These are phyloP conservation scores for Kregervanrija pseudodelftensis DNA, from an alignment of 805 yeast genomes.

Conservation along the genomic window DNA sequence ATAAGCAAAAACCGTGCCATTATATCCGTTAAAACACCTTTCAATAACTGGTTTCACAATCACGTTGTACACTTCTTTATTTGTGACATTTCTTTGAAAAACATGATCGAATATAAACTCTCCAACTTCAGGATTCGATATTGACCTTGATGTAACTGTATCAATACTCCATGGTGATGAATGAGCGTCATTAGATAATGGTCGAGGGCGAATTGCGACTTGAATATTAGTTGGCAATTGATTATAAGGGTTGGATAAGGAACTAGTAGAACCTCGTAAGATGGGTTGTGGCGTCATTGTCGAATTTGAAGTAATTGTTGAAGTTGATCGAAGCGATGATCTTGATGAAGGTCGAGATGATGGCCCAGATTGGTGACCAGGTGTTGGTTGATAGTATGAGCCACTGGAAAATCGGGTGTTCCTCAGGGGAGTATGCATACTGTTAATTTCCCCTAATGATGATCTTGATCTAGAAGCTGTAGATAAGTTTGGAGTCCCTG, in stretches of 20 bases:
- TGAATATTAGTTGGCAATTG: conserved; percentile 52
- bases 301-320: background rate
- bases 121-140: conserved; percentile 48
- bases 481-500: no score
- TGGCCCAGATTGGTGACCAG: background rate
- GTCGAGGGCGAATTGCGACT: conserved; percentile 75
- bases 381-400: background rate
- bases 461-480: conserved; percentile 2
- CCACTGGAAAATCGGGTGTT: conserved; percentile 4
- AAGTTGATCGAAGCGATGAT: background rate
- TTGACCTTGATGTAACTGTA: conserved; percentile 35
- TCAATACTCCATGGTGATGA: conserved; percentile 35
- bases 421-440: no score
- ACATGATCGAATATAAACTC: conserved; percentile 75
- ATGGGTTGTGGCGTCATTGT: conserved; percentile 3
- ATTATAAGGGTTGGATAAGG: conserved; percentile 7
- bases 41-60: conserved; percentile 47
- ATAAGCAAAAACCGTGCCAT: conserved; percentile 87
- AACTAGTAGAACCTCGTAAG: conserved; percentile 7
- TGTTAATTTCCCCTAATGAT: background rate
- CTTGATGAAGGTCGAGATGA: background rate
- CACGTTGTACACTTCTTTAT: conserved; percentile 51
- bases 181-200: conserved; percentile 28
- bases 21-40: conserved; percentile 64
- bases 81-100: conserved; percentile 49